These are phyloP conservation scores for Zopfochytrium polystomum DNA, from an alignment of 371 early-diverging fungal species.

Conservation along the genomic window DNA sequence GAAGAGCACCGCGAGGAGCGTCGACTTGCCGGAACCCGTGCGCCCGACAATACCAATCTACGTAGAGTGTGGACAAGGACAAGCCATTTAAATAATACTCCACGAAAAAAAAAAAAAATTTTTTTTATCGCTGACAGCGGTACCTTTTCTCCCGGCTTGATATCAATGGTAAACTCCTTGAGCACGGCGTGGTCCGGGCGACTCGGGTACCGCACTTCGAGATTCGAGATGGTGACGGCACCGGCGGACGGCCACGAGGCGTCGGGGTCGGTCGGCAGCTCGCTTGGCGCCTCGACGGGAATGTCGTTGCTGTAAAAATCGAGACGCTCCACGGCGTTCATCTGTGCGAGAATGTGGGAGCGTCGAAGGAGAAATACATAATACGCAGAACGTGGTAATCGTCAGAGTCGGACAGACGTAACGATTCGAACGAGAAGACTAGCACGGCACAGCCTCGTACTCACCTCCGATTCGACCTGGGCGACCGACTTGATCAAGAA, in stretches of 20 bases:
- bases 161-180: constrained; percentile 12
- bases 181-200: constrained; percentile 29
- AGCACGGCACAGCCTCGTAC: no score
- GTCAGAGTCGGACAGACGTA: constrained; percentile 23
- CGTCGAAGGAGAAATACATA: constrained; percentile 2
- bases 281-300: constrained; percentile 20
- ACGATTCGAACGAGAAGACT: constrained; percentile 32
- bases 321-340: constrained; percentile 31
- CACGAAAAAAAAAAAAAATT: constrained; percentile 70
- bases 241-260: constrained; percentile 25
- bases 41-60: no score
- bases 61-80: no score
- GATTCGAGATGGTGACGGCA: no score
- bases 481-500: constrained; percentile 50
- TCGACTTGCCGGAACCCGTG: no score
- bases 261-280: constrained; percentile 33
- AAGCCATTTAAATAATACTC: constrained; percentile 73
- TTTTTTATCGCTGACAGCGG: constrained; percentile 86
- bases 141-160: constrained; percentile 49
- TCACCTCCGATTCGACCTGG: constrained; percentile 60
- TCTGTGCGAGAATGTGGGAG: background rate
- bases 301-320: constrained; percentile 13
- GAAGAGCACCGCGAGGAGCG: no score
- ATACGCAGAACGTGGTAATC: constrained; percentile 18
- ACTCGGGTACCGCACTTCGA: constrained; percentile 9